These are phyloP conservation scores for Neurospora sp. DNA, from an alignment of 2,329 filamentous ascomycete genomes.

Conservation along the genomic window DNA sequence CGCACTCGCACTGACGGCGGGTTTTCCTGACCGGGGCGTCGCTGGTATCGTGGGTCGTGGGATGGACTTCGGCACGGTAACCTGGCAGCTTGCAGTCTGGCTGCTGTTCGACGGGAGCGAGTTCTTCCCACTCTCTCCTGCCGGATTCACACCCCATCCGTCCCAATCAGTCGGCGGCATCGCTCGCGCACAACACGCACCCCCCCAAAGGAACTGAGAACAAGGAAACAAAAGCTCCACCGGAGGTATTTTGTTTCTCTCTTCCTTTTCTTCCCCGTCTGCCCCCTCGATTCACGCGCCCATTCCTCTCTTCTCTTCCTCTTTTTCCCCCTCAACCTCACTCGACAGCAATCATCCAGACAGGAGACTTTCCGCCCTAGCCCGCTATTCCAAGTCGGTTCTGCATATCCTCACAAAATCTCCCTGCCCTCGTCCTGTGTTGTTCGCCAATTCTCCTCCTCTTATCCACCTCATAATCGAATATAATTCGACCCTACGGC, in stretches of 20 bases:
- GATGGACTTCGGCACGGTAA: neutral
- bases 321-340: conserved; percentile 16
- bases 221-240: conserved; percentile 8
- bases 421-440: conserved; percentile 16
- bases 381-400: conserved; percentile 9
- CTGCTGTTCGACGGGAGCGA: neutral
- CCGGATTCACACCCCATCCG: conserved; percentile 2
- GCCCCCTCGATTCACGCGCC: conserved; percentile 4
- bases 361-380: conserved; percentile 10
- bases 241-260: conserved; percentile 16
- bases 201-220: conserved; percentile 7
- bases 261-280: conserved; percentile 10
- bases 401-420: conserved; percentile 7
- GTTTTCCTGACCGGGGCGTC: neutral
- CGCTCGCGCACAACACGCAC: conserved; percentile 2
- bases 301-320: conserved; percentile 4
- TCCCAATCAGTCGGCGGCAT: neutral
- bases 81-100: neutral
- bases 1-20: neutral
- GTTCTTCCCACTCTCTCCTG: conserved; percentile 1
- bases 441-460: conserved; percentile 10
- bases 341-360: conserved; percentile 11
- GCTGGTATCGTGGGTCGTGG: neutral
- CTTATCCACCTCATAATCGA: neutral
- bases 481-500: neutral